Conservation (phyloP, 2,329 filamentous ascomycete species). For the Fusarium falciforme region DNA sequence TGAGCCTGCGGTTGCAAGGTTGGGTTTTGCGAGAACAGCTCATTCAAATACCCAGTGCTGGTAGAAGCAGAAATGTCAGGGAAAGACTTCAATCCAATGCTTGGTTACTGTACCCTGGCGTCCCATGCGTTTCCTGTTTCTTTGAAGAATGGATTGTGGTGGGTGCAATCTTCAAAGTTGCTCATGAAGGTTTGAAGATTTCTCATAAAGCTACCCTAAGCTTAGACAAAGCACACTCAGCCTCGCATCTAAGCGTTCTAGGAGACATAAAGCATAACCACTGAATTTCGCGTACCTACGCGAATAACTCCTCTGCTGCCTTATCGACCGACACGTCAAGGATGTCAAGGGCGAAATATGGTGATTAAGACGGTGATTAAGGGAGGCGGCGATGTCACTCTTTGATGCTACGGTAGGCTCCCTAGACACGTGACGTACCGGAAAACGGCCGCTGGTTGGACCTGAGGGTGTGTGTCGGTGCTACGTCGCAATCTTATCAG, state of each 20-base stretch:
- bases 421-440: background rate
- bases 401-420: background rate
- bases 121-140: background rate
- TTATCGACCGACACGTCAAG: background rate
- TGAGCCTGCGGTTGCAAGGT: background rate
- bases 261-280: background rate
- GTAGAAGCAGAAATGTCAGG: background rate
- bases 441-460: background rate
- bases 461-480: background rate
- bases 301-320: background rate
- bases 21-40: background rate
- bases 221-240: background rate
- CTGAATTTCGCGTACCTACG: background rate
- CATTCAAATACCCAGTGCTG: background rate
- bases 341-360: background rate
- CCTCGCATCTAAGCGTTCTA: background rate
- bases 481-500: background rate
- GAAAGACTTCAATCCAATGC: background rate
- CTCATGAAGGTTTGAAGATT: background rate
- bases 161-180: background rate
- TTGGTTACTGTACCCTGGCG: background rate
- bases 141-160: background rate
- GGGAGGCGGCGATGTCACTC: background rate
- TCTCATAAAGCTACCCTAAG: background rate
- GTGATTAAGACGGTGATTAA: background rate